Conservation (phyloP, 192 early-diverging fungal species). For the Entomortierella chlamydospora region DNA sequence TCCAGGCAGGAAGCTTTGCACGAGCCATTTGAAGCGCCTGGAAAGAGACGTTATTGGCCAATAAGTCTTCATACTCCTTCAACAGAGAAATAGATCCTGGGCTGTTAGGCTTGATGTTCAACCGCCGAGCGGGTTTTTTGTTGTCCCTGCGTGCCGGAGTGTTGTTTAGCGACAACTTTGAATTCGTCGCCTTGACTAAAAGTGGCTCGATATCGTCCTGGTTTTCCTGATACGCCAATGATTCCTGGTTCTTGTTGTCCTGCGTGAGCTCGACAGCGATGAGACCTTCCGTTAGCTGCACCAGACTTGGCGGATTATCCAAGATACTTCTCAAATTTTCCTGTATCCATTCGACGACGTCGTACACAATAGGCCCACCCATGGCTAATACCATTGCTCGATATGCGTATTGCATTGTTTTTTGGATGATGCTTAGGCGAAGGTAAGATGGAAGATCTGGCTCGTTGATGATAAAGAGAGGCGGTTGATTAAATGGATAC, state of each 20-base stretch:
- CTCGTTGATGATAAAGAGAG: conserved; percentile 73
- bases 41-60: conserved; percentile 24
- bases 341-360: conserved; percentile 68
- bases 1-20: conserved; percentile 69
- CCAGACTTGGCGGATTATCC: conserved; percentile 61
- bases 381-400: conserved; percentile 51
- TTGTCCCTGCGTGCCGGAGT: conserved; percentile 3
- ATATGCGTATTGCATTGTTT: conserved; percentile 59
- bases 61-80: conserved; percentile 36
- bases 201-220: not conserved
- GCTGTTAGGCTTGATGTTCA: conserved; percentile 49
- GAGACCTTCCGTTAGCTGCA: conserved; percentile 56
- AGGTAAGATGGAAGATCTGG: conserved; percentile 77
- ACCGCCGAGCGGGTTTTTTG: not conserved
- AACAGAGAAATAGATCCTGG: conserved; percentile 40
- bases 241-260: conserved; percentile 35
- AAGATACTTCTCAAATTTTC: conserved; percentile 61
- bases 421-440: conserved; percentile 65
- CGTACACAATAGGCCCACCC: conserved; percentile 68
- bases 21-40: conserved; percentile 59
- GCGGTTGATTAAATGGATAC: conserved; percentile 77
- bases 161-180: conserved; percentile 8
- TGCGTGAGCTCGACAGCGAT: conserved; percentile 29
- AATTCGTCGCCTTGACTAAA: conserved; percentile 6
- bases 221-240: conserved; percentile 10